phyloP scores from a whole-genome alignment of 805 yeast genomes.

The Saturnispora sanitii region DNA sequence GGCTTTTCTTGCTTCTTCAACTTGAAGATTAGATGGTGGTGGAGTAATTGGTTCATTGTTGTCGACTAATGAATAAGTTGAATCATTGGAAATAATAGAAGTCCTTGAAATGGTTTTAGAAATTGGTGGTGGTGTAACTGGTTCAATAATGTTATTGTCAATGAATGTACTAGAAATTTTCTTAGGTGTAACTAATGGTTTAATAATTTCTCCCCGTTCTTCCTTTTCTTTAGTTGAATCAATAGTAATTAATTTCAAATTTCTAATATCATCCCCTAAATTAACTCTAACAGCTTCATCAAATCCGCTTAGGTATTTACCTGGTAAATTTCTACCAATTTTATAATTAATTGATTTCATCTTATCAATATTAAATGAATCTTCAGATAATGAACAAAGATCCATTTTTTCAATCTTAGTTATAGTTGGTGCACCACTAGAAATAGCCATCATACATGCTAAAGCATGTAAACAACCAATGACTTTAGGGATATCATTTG shows the following conservation, averaged over 20 bases:
- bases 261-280: conserved; percentile 21
- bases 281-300: conserved; percentile 28
- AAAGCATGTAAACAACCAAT: conserved; percentile 88
- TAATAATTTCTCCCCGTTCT: background rate
- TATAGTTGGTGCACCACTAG: conserved; percentile 50
- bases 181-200: no score
- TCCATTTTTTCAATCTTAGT: conserved; percentile 45
- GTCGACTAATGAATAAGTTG: background rate
- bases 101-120: background rate
- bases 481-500: conserved; percentile 86
- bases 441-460: conserved; percentile 57
- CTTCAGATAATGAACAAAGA: conserved; percentile 4
- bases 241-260: conserved; percentile 13
- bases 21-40: conserved; percentile 8
- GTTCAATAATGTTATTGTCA: background rate
- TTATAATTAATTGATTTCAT: conserved; percentile 60
- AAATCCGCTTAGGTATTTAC: conserved; percentile 30
- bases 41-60: conserved; percentile 4
- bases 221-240: conserved; percentile 5
- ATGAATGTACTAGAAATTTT: no score
- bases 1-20: conserved; percentile 11
- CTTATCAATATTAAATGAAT: conserved; percentile 50
- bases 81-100: background rate
- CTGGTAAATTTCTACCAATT: conserved; percentile 30
- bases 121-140: background rate